phyloP scores from a whole-genome alignment of 108 stramenopile species.

The Skeletonema grethae region DNA sequence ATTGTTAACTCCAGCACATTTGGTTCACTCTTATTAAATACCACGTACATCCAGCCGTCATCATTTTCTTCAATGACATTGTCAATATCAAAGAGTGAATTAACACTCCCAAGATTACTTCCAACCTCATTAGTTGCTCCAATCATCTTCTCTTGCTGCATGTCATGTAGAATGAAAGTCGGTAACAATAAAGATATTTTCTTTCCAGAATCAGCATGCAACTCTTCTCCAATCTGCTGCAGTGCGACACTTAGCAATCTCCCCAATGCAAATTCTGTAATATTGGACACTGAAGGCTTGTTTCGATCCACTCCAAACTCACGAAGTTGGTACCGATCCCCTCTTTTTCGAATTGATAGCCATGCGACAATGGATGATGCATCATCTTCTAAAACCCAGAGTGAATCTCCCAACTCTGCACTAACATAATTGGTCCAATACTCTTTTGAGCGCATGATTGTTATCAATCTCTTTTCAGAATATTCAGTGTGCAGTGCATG shows the following conservation, averaged over 20 bases:
- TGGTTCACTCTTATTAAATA: slow-evolving; percentile 22
- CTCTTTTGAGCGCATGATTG: slow-evolving; percentile 52
- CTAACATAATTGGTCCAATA: slow-evolving; percentile 78
- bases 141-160: slow-evolving; percentile 14
- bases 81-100: slow-evolving; percentile 14
- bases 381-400: slow-evolving; percentile 48
- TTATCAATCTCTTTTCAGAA: slow-evolving; percentile 63
- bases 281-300: not conserved
- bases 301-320: slow-evolving; percentile 67
- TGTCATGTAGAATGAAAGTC: slow-evolving; percentile 43
- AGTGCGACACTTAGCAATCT: slow-evolving; percentile 20
- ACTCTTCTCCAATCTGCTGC: slow-evolving; percentile 15
- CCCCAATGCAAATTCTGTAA: slow-evolving; percentile 22
- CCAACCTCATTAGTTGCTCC: not conserved
- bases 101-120: not conserved
- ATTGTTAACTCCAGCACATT: slow-evolving; percentile 27
- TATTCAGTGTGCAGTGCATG: slow-evolving; percentile 50
- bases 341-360: slow-evolving; percentile 60
- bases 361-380: slow-evolving; percentile 51
- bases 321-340: slow-evolving; percentile 59
- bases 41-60: slow-evolving; percentile 71
- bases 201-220: not conserved
- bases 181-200: slow-evolving; percentile 35
- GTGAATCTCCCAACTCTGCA: slow-evolving; percentile 52
- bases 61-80: slow-evolving; percentile 45